Percentiles rank a stretch among this genome's conserved stretches.
These are phyloP conservation scores for Aspergillus sp. DNA, from an alignment of 2,329 filamentous ascomycete species.

Conservation along the genomic window DNA sequence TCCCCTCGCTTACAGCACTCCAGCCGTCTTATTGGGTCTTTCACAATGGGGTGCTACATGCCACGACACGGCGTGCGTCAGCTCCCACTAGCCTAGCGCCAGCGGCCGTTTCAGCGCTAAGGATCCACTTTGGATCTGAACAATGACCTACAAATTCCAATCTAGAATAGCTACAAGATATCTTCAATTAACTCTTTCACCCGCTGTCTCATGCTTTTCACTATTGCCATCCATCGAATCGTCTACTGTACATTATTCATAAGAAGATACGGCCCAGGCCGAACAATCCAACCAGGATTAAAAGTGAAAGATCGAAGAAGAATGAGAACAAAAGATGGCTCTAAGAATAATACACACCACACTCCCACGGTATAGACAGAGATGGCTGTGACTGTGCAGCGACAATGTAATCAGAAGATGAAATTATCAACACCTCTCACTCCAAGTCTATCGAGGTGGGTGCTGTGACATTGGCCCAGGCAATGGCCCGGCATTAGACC, in stretches of 20 bases:
- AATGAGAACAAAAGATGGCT: background rate
- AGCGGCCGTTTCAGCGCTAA: too few relatives aligned
- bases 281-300: background rate
- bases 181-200: too few relatives aligned
- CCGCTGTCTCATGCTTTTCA: background rate
- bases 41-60: too few relatives aligned
- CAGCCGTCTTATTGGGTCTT: too few relatives aligned
- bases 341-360: background rate
- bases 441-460: conserved; percentile 26
- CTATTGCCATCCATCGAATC: conserved; percentile 17
- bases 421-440: conserved; percentile 7
- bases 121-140: background rate
- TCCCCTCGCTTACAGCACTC: too few relatives aligned
- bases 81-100: too few relatives aligned
- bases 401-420: background rate
- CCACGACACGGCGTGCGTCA: too few relatives aligned
- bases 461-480: conserved; percentile 30
- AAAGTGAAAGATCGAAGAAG: background rate
- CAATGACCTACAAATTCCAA: background rate
- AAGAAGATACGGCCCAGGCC: background rate
- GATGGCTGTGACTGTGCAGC: background rate
- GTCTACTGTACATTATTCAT: conserved; percentile 23
- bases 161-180: background rate
- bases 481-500: conserved; percentile 32
- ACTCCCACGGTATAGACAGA: background rate